phyloP scores from a whole-genome alignment of 176 grass and related monocot species.

The Musa itinerans region DNA sequence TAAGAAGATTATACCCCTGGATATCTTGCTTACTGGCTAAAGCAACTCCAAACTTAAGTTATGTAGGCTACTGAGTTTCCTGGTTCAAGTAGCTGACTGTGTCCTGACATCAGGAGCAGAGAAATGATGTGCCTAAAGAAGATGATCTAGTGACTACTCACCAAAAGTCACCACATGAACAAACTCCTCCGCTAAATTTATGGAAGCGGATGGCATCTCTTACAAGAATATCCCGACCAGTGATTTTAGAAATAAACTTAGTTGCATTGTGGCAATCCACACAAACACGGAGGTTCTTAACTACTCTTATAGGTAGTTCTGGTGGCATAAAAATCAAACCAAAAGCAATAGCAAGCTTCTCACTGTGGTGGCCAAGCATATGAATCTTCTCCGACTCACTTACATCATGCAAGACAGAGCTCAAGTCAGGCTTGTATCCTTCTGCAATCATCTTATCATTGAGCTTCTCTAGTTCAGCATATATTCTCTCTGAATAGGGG shows the following conservation, averaged over 20 bases:
- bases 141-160: slow-evolving; percentile 6
- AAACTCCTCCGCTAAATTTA: slow-evolving; percentile 46
- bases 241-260: slow-evolving; percentile 60
- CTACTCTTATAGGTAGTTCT: slow-evolving; percentile 50
- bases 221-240: slow-evolving; percentile 54
- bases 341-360: slow-evolving; percentile 69
- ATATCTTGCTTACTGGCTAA: not conserved
- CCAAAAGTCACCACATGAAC: slow-evolving; percentile 71
- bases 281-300: slow-evolving; percentile 58
- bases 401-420: slow-evolving; percentile 52
- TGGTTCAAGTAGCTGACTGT: not conserved
- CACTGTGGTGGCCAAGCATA: slow-evolving; percentile 58
- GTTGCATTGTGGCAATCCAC: slow-evolving; percentile 63
- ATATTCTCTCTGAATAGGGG: slow-evolving; percentile 41
- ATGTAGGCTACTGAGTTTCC: not conserved
- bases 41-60: not conserved
- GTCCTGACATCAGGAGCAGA: not conserved
- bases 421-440: slow-evolving; percentile 62
- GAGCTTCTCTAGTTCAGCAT: slow-evolving; percentile 48
- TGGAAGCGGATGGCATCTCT: slow-evolving; percentile 60
- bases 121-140: not conserved
- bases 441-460: slow-evolving; percentile 40
- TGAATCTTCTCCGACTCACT: slow-evolving; percentile 48
- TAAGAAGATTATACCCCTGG: not conserved
- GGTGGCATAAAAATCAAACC: slow-evolving; percentile 48